Evolutionary conservation across 495 filamentous ascomycete genomes (phyloP).

Genomic region (Hyaloscypha finlandica): DNA sequence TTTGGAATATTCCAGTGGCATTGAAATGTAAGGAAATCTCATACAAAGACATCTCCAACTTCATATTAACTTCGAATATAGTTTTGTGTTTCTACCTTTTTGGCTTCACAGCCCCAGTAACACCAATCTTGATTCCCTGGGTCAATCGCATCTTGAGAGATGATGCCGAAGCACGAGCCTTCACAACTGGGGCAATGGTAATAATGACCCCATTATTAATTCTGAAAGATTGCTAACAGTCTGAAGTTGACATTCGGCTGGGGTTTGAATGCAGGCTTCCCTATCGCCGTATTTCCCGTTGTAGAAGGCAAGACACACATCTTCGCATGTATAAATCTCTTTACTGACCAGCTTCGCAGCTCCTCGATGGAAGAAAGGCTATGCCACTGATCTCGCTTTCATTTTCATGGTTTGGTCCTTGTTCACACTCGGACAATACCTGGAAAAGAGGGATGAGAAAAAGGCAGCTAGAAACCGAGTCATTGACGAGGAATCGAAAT

Average conservation of each 20-base stretch:
- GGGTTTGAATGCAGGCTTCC: slow-evolving; percentile 34
- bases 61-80: background rate
- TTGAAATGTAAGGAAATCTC: slow-evolving; percentile 23
- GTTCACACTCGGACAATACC: slow-evolving; percentile 21
- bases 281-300: slow-evolving; percentile 49
- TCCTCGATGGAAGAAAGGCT: slow-evolving; percentile 47
- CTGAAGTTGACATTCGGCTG: slow-evolving; percentile 41
- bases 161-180: slow-evolving; percentile 53
- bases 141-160: slow-evolving; percentile 52
- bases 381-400: slow-evolving; percentile 43
- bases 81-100: slow-evolving; percentile 23
- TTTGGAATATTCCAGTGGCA: slow-evolving; percentile 49
- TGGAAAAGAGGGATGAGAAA: slow-evolving; percentile 14
- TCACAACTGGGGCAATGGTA: slow-evolving; percentile 50
- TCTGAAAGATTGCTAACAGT: slow-evolving; percentile 8
- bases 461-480: slow-evolving; percentile 6
- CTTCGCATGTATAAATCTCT: background rate
- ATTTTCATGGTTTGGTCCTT: slow-evolving; percentile 25
- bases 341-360: slow-evolving; percentile 18
- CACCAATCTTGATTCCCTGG: slow-evolving; percentile 40
- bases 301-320: slow-evolving; percentile 35
- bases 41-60: background rate
- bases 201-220: background rate
- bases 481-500: slow-evolving; percentile 12
- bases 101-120: slow-evolving; percentile 22